Base-by-base conservation (phyloP, 352 stramenopile genomes). In the Bremia lactucae region DNA sequence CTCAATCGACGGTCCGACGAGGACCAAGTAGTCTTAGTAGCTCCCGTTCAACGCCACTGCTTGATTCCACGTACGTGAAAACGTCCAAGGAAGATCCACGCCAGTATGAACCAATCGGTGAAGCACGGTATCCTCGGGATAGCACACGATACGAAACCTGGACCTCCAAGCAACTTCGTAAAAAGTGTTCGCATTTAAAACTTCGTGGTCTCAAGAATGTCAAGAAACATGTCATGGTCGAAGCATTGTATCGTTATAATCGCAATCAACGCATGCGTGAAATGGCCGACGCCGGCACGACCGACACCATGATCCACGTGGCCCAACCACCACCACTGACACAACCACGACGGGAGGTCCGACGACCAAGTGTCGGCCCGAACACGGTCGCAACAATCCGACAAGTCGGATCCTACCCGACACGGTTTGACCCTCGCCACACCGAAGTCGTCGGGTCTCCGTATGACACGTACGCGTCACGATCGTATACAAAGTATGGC, bases 181-280 rank as follows among this genome's bases (percentile, higher is more conserved):
- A 85, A 45, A 87, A 87, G 37, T 87, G 75, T 26, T 87, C 75
- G 28, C 72, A 85, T 16, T 58, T 87, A 11, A 87, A 87, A 44
- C 65, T 87, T 20, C 75, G 75, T 22, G 75, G 75, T 0, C 59
- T 87, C 20, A 87, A 87, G 62, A 87, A 87, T 46, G 75, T 87
- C 15, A 87, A 87, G 57, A 87, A 87, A 57, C 75, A 87, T 49
- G 75, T 87, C 54, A 87, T 87, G 75, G 75, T 87, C 20, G 75
- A 87, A 37, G 75, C 75, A 23, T 29, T 87, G 15, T 87, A 87
- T 37, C 70, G 75, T 5, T 87, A 83, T 38, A 83, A 87, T 55
- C 68, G 72, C 19, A 84, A 69, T 31, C 68, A 80, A 41, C 67
- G 65, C 9, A 60, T 74, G 1, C 69, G 79, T 57, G 59, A 80